Percentiles rank a stretch among this genome's conserved stretches.
Evolutionary conservation across 163 green algal genomes (phyloP).

Genomic region (Coccomyxa subellipsoidea): DNA sequence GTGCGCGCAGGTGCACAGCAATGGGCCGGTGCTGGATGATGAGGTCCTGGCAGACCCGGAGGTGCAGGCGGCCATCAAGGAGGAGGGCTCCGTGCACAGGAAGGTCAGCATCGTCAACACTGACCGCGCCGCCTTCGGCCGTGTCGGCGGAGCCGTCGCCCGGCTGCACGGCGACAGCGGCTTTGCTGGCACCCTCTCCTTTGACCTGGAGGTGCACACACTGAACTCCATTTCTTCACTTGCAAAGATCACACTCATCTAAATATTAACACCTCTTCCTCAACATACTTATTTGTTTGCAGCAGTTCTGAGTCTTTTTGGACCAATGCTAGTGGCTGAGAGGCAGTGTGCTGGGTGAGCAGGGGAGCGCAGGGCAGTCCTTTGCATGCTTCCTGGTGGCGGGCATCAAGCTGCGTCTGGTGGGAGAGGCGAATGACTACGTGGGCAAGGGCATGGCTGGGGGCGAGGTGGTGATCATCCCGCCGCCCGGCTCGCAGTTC

Average conservation of each 20-base stretch:
- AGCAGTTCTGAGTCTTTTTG: no score
- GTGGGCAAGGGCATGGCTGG: conserved; percentile 99
- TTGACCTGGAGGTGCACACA: conserved; percentile 50
- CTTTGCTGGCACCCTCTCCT: conserved; percentile 70
- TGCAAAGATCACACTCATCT: not conserved
- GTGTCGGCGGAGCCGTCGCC: conserved; percentile 82
- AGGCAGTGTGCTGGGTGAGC: conserved; percentile 19
- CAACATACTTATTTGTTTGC: no score
- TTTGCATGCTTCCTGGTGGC: conserved; percentile 89
- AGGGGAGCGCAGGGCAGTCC: conserved; percentile 90
- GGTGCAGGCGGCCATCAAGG: conserved; percentile 58
- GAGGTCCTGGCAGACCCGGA: conserved; percentile 83
- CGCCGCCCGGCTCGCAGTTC: conserved; percentile 59
- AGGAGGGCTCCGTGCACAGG: conserved; percentile 47
- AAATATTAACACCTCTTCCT: not conserved
- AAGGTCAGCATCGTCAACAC: conserved; percentile 84
- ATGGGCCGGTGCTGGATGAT: conserved; percentile 91
- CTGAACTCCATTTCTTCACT: not conserved
- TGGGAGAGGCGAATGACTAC: conserved; percentile 99
- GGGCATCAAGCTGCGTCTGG: conserved; percentile 75
- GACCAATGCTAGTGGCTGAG: no score
- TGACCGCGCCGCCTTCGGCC: conserved; percentile 75
- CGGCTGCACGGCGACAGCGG: conserved; percentile 82
- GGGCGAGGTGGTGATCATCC: conserved; percentile 91
- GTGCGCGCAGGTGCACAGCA: conserved; percentile 65